phyloP scores from a whole-genome alignment of 2,329 filamentous ascomycete genomes.

The Stachybotrys echinatus region DNA sequence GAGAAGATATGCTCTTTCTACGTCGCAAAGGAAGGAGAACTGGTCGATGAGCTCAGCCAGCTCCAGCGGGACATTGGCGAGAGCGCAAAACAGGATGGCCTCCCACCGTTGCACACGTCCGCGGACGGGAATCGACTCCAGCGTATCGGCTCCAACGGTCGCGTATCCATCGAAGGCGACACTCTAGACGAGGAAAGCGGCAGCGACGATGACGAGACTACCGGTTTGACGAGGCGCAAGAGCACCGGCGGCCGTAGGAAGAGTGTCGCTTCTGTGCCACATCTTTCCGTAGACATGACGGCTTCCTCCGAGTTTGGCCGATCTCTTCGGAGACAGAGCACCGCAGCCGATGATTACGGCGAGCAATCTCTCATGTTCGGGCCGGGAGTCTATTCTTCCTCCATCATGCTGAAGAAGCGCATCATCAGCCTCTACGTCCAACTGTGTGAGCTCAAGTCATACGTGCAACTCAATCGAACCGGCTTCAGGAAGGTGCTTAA shows the following conservation, averaged over 20 bases:
- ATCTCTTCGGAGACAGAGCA: conserved; percentile 57
- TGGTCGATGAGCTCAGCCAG: conserved; percentile 73
- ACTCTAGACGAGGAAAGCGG: conserved; percentile 58
- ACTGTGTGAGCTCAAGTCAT: conserved; percentile 92
- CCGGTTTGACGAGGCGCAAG: conserved; percentile 43
- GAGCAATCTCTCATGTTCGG: conserved; percentile 65
- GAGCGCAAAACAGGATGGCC: conserved; percentile 44
- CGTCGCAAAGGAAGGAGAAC: conserved; percentile 79
- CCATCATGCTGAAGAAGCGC: conserved; percentile 88
- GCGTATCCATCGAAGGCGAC: conserved; percentile 48
- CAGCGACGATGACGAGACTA: conserved; percentile 57
- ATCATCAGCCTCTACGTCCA: conserved; percentile 84
- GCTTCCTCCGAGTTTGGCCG: conserved; percentile 55
- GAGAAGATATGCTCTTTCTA: conserved; percentile 95
- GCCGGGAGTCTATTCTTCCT: conserved; percentile 58
- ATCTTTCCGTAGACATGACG: conserved; percentile 50
- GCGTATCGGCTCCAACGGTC: conserved; percentile 33
- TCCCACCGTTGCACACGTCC: conserved; percentile 28
- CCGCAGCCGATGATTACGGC: conserved; percentile 69
- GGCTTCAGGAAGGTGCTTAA: conserved; percentile 96
- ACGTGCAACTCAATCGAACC: conserved; percentile 91
- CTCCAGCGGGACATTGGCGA: conserved; percentile 72
- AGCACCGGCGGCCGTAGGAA: conserved; percentile 33
- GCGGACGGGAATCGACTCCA: conserved; percentile 17
- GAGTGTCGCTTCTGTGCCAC: conserved; percentile 30